Evolutionary conservation across 805 yeast species (phyloP).

Genomic region (Kuraishia piskuri): DNA sequence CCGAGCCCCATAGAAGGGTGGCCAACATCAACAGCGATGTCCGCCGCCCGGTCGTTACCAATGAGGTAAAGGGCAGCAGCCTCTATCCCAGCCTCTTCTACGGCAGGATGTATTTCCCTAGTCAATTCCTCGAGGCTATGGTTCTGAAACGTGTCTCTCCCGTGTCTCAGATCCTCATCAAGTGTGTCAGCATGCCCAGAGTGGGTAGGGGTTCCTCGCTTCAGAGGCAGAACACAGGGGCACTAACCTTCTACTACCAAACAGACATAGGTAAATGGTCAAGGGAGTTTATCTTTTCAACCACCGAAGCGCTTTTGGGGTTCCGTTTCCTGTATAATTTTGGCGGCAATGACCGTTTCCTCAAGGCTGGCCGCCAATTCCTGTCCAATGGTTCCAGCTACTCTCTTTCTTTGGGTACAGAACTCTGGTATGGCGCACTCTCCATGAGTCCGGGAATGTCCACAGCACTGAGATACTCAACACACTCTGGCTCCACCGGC

Average conservation of each 20-base stretch:
- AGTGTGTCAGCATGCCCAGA: slow-evolving; percentile 59
- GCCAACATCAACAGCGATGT: not conserved
- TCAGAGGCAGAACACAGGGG: slow-evolving; percentile 23
- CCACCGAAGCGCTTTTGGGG: slow-evolving; percentile 80
- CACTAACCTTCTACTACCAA: slow-evolving; percentile 65
- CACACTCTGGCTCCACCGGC: slow-evolving; percentile 79
- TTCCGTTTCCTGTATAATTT: slow-evolving; percentile 71
- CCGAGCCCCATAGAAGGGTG: not conserved
- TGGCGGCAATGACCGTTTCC: slow-evolving; percentile 14
- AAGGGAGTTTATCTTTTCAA: slow-evolving; percentile 70
- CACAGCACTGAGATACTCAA: slow-evolving; percentile 75
- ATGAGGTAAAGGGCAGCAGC: slow-evolving; percentile 3
- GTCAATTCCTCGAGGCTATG: slow-evolving; percentile 84
- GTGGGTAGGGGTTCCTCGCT: slow-evolving; percentile 7
- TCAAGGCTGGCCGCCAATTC: slow-evolving; percentile 4
- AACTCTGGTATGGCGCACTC: slow-evolving; percentile 78
- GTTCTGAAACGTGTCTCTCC: slow-evolving; percentile 52
- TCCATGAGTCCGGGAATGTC: slow-evolving; percentile 88
- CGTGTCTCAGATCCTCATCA: slow-evolving; percentile 56
- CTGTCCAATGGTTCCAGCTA: slow-evolving; percentile 31
- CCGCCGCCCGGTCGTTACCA: not conserved
- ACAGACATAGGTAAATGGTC: slow-evolving; percentile 53
- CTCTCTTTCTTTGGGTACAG: slow-evolving; percentile 70
- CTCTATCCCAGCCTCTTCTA: slow-evolving; percentile 44
- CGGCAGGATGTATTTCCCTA: slow-evolving; percentile 86